Conservation (phyloP, 208 protist species). For the Ichthyophonus hoferi region DNA sequence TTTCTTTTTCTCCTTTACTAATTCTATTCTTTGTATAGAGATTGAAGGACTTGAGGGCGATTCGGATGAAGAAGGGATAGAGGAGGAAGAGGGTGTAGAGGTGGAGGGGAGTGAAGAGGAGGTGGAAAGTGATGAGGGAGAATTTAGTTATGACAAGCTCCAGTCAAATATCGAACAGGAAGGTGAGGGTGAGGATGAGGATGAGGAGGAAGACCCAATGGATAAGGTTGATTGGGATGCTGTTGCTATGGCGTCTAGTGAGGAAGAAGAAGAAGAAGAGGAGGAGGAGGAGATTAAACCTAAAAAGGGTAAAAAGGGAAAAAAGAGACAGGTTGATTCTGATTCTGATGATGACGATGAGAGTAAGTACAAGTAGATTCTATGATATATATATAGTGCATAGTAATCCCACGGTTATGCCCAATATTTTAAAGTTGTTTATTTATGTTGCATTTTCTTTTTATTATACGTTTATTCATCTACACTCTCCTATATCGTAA, state of each 20-base stretch:
- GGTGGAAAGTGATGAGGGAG: neutral
- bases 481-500: too few species aligned
- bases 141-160: neutral
- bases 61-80: neutral
- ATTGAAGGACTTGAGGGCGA: too few species aligned
- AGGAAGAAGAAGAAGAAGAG: neutral
- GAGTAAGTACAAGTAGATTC: too few species aligned
- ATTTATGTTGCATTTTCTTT: too few species aligned
- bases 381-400: too few species aligned
- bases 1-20: too few species aligned
- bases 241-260: slow-evolving; percentile 17
- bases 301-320: slow-evolving; percentile 2
- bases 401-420: too few species aligned
- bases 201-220: neutral
- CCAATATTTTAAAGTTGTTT: too few species aligned
- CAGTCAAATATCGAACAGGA: neutral
- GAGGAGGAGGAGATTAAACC: neutral
- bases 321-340: neutral
- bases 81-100: neutral
- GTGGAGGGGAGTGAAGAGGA: neutral
- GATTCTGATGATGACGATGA: neutral
- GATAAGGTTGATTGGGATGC: slow-evolving; percentile 28
- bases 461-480: too few species aligned
- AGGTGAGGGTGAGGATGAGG: neutral
- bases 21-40: too few species aligned